phyloP scores from a whole-genome alignment of 2,329 filamentous ascomycete genomes.

The Colletotrichum eremochloae region DNA sequence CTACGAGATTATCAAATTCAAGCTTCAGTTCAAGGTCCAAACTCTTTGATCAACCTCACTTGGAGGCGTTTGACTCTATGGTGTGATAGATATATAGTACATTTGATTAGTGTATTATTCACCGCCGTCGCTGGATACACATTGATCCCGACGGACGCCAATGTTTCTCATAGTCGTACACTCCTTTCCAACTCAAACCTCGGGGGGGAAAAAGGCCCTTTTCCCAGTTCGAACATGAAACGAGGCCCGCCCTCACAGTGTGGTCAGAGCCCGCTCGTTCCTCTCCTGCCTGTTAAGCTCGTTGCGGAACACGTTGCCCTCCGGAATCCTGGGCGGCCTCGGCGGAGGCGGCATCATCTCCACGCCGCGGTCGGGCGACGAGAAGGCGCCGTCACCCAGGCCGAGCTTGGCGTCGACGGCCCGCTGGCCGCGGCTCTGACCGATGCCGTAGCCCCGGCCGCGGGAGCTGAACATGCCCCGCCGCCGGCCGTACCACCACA shows the following conservation, averaged over 20 bases:
- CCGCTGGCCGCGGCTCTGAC: constrained; percentile 39
- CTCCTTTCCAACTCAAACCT: neutral
- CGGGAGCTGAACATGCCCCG: constrained; percentile 36
- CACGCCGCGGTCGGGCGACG: constrained; percentile 34
- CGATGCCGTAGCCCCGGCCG: constrained; percentile 39
- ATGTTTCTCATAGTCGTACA: neutral
- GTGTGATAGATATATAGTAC: neutral
- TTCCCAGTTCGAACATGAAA: too few species aligned
- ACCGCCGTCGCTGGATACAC: too few species aligned
- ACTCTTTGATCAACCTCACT: neutral
- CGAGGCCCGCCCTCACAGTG: constrained; percentile 1
- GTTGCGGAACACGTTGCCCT: constrained; percentile 37
- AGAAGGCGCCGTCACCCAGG: constrained; percentile 30
- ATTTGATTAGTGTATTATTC: neutral
- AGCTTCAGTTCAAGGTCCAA: neutral
- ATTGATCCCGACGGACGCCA: neutral
- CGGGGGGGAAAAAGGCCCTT: neutral
- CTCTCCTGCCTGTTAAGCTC: constrained; percentile 40
- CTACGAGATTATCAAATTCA: too few species aligned
- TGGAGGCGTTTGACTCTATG: neutral
- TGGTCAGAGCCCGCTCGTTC: constrained; percentile 23
- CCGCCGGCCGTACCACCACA: constrained; percentile 37
- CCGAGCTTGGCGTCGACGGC: constrained; percentile 24
- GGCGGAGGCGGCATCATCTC: constrained; percentile 41
- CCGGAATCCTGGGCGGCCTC: constrained; percentile 17